These are phyloP conservation scores for Sclerotinia subarctica DNA, from an alignment of 2,329 filamentous ascomycete species.

Conservation along the genomic window DNA sequence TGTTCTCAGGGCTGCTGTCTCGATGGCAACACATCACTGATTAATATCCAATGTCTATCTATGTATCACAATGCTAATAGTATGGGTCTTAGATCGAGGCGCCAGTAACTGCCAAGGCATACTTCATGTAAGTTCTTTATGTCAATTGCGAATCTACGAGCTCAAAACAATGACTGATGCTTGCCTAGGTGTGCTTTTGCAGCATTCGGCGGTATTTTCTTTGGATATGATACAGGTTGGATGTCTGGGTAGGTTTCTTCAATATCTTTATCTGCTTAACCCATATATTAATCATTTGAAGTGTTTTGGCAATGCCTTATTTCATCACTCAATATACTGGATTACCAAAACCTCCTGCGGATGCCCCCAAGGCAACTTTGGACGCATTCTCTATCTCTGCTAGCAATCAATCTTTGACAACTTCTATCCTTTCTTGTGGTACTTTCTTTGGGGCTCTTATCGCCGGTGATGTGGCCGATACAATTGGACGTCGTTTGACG, in stretches of 20 bases:
- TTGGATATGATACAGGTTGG: conserved; percentile 73
- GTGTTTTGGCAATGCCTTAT: conserved; percentile 29
- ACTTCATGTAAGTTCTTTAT: conserved; percentile 9
- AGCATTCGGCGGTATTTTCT: conserved; percentile 52
- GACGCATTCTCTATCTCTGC: conserved; percentile 42
- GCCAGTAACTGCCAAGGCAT: conserved; percentile 17
- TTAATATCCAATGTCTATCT: not conserved
- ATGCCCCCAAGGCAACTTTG: conserved; percentile 7
- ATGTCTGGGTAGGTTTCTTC: conserved; percentile 43
- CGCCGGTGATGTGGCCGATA: conserved; percentile 74
- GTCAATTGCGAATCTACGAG: not conserved
- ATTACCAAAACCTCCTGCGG: conserved; percentile 1
- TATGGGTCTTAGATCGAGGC: conserved; percentile 10
- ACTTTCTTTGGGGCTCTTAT: conserved; percentile 80
- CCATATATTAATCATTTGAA: not conserved
- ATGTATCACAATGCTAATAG: not conserved
- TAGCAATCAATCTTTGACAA: conserved; percentile 58
- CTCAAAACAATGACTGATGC: not conserved
- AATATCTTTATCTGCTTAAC: too few relatives aligned
- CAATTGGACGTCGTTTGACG: conserved; percentile 67
- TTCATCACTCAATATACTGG: conserved; percentile 31
- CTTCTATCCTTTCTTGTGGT: conserved; percentile 66
- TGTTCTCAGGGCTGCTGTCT: not conserved
- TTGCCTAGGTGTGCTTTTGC: conserved; percentile 57
- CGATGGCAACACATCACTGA: not conserved